Evolutionary conservation across 1,284 basidiomycete species (phyloP).

Genomic region (Sporisorium reilianum): DNA sequence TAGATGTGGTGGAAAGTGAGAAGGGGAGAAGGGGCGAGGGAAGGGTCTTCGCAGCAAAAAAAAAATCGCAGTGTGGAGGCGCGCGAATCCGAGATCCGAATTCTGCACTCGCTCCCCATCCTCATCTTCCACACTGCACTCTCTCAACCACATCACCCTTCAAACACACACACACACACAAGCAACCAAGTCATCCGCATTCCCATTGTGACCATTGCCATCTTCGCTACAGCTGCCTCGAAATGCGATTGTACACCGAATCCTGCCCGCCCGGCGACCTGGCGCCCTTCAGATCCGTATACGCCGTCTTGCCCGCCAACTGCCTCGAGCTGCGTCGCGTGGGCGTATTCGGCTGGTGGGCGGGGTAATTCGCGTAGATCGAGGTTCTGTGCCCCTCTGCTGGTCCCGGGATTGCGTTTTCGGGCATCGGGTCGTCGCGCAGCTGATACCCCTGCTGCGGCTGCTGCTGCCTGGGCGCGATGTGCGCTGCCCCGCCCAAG

Average conservation of each 20-base stretch:
- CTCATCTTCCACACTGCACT: neutral
- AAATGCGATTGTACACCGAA: slow-evolving; percentile 32
- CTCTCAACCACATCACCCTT: neutral
- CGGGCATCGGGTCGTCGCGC: slow-evolving; percentile 23
- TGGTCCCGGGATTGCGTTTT: neutral
- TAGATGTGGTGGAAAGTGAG: no score
- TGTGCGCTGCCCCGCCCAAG: neutral
- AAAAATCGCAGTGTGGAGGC: slow-evolving; percentile 7
- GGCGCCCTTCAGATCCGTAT: slow-evolving; percentile 11
- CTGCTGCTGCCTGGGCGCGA: neutral
- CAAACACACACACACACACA: neutral
- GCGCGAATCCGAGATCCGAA: slow-evolving; percentile 3
- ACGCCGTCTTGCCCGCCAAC: slow-evolving; percentile 9
- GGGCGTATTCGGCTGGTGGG: slow-evolving; percentile 27
- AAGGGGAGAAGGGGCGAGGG: no score
- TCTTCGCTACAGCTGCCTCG: slow-evolving; percentile 19
- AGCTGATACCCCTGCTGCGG: slow-evolving; percentile 38
- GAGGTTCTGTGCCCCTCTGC: neutral
- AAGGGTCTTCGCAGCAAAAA: slow-evolving; percentile 5
- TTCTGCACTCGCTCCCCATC: neutral
- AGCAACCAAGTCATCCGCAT: neutral
- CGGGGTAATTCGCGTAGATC: neutral
- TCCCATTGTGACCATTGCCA: neutral
- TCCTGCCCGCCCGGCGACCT: slow-evolving; percentile 16
- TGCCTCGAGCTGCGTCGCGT: slow-evolving; percentile 35